Base-by-base conservation (phyloP, 2,329 filamentous ascomycete species). In the Geosmithia putterillii region DNA sequence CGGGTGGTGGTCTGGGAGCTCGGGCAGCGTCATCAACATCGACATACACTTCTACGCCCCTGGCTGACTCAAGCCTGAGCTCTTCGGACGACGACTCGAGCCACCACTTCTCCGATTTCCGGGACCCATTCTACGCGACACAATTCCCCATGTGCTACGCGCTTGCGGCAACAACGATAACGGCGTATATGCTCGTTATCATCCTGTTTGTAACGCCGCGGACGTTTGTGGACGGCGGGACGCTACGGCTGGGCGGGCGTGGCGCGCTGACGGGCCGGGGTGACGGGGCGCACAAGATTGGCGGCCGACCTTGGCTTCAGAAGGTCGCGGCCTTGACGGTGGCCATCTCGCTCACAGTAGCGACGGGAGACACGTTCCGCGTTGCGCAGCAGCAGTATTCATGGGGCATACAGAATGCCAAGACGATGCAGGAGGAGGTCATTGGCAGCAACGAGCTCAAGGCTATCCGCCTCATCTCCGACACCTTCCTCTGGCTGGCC, bases 401-500 rank as follows among this genome's bases (percentile, higher is more conserved):
- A 6, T 71, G 70, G 54, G 88, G 88, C 25, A 81, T 79, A 53
- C 86, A 88, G 65, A 87, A 95, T 57, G 88, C 86, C 19, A 71
- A 72, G 51, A 71, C 74, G 42, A 64, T 98, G 52, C 86, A 92
- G 48, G 69, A 78, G 40, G 71, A 84, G 54, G 90, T 98, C 15
- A 79, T 95, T 50, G 82, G 82, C 45, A 86, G 88, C 44, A 76
- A 83, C 48, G 85, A 95, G 59, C 81, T 98, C 50, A 87, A 92
- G 52, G 77, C 94, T 46, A 90, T 94, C 46, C 83, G 89, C 50
- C 79, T 96, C 51, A 87, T 98, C 50, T 96, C 90, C 17, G 88
- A 95, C 61, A 89, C 92, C 1, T 96, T 96, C 60, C 71, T 98
- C 23, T 96, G 92, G 90, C 78, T 98, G 35, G 92, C 92, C 1